Percentiles rank a stretch among this genome's conserved stretches.
phyloP scores from a whole-genome alignment of 2,329 filamentous ascomycete genomes.

The Teratosphaeriaceae sp. region DNA sequence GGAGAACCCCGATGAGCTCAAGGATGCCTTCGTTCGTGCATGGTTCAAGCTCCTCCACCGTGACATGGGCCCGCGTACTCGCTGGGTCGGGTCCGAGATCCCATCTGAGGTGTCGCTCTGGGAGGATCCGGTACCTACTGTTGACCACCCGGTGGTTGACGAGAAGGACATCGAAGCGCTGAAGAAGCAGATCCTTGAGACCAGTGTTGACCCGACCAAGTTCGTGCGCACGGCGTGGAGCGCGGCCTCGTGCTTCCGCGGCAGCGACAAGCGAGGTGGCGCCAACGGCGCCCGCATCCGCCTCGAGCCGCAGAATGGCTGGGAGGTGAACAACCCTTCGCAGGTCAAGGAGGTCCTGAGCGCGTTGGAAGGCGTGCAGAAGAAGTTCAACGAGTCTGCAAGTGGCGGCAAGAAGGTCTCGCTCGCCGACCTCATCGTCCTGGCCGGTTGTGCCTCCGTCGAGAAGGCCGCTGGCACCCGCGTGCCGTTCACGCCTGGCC shows the following conservation, averaged over 20 bases:
- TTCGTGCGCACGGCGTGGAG: conserved; percentile 63
- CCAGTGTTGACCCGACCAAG: conserved; percentile 54
- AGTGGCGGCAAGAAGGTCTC: conserved; percentile 62
- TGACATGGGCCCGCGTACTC: conserved; percentile 65
- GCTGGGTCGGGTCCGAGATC: conserved; percentile 69
- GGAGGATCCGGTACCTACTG: conserved; percentile 65
- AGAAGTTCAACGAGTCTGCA: conserved; percentile 51
- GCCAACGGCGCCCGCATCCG: conserved; percentile 75
- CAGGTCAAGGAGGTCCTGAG: conserved; percentile 57
- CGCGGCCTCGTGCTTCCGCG: conserved; percentile 65
- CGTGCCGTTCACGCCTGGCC: conserved; percentile 68
- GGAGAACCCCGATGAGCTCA: conserved; percentile 61
- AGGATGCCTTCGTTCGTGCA: conserved; percentile 62
- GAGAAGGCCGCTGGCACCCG: conserved; percentile 62
- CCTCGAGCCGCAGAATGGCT: conserved; percentile 63
- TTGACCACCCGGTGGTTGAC: conserved; percentile 52
- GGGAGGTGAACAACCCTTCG: conserved; percentile 66
- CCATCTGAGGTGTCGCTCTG: conserved; percentile 63
- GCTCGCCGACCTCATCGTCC: conserved; percentile 70
- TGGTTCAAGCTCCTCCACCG: conserved; percentile 84
- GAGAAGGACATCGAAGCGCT: conserved; percentile 57
- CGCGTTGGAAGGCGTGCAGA: conserved; percentile 58
- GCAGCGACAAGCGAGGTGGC: conserved; percentile 73
- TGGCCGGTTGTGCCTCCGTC: conserved; percentile 63
- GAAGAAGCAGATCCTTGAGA: conserved; percentile 61